Conservation (phyloP, 176 grass and related monocot species). For the Cocos nucifera region DNA sequence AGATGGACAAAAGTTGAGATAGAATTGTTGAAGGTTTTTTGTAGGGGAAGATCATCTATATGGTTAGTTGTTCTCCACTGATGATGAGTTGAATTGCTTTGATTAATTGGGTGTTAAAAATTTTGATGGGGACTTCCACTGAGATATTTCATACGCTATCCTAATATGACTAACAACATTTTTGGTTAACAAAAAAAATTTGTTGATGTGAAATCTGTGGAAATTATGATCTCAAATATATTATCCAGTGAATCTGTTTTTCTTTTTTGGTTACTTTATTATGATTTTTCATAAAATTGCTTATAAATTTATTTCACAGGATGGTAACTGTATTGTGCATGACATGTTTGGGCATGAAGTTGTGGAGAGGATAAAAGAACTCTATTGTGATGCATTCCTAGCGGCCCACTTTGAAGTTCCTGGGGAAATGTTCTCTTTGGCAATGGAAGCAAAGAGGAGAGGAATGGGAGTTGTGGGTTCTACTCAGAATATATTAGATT, state of each 20-base stretch:
- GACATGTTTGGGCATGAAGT: slow-evolving; percentile 92
- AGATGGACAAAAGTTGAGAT: no score
- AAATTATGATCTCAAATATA: no score
- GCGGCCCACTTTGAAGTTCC: slow-evolving; percentile 98
- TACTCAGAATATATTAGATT: slow-evolving; percentile 91
- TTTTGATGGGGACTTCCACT: no score
- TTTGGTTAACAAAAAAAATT: no score
- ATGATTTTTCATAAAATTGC: slow-evolving; percentile 1
- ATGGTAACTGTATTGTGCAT: slow-evolving; percentile 95
- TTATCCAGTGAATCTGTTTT: background rate
- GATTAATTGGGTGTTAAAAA: no score
- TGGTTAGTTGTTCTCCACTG: no score
- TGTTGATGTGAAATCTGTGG: no score
- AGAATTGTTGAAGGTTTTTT: no score
- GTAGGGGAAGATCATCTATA: no score
- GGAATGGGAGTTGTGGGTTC: slow-evolving; percentile 96
- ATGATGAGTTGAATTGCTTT: no score
- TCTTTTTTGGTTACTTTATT: background rate
- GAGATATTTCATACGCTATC: no score
- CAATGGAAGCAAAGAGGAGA: slow-evolving; percentile 90
- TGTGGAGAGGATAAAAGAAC: slow-evolving; percentile 83
- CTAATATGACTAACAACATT: no score
- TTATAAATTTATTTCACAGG: slow-evolving; percentile 34
- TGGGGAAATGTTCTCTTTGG: slow-evolving; percentile 96
- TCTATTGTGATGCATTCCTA: slow-evolving; percentile 83